A percentile compares a stretch with the other conserved stretches of the same genome.
Conservation (phyloP, 805 yeast species). For the Zygosaccharomyces rouxii region DNA sequence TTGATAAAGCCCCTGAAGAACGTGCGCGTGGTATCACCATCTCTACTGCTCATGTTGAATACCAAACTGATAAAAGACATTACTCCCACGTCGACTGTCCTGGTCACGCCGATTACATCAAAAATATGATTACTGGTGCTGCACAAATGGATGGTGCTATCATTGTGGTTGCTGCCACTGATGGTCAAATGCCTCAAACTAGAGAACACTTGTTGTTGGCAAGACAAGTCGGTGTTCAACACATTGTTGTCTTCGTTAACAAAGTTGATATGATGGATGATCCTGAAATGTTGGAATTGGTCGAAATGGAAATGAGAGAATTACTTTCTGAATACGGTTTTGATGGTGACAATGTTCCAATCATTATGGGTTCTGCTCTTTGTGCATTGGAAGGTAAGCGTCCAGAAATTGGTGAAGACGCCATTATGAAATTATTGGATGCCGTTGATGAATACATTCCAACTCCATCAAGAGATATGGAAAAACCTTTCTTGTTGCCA, state of each 20-base stretch:
- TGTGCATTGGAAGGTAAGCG: constrained; percentile 86
- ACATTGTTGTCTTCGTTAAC: constrained; percentile 95
- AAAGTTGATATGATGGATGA: constrained; percentile 97
- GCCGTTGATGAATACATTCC: constrained; percentile 95
- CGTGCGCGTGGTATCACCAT: constrained; percentile 99
- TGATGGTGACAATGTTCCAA: constrained; percentile 98
- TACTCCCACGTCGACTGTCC: constrained; percentile 98
- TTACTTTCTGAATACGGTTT: constrained; percentile 85
- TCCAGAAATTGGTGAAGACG: constrained; percentile 89
- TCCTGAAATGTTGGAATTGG: constrained; percentile 98
- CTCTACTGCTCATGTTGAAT: constrained; percentile 96
- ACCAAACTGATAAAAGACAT: constrained; percentile 91
- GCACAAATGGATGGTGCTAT: constrained; percentile 99
- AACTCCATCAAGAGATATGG: constrained; percentile 93
- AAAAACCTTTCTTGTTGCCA: constrained; percentile 94
- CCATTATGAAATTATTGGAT: constrained; percentile 76
- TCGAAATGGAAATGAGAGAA: constrained; percentile 99
- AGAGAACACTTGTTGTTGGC: constrained; percentile 98
- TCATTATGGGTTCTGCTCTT: constrained; percentile 96
- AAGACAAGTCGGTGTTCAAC: constrained; percentile 98
- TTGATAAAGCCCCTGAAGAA: constrained; percentile 98
- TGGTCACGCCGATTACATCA: constrained; percentile 97
- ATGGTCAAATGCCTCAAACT: constrained; percentile 99
- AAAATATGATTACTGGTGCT: constrained; percentile 99
- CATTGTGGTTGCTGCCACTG: constrained; percentile 98